phyloP scores from a whole-genome alignment of 768 basidiomycete species.

The Chlorophyllum brunneum region DNA sequence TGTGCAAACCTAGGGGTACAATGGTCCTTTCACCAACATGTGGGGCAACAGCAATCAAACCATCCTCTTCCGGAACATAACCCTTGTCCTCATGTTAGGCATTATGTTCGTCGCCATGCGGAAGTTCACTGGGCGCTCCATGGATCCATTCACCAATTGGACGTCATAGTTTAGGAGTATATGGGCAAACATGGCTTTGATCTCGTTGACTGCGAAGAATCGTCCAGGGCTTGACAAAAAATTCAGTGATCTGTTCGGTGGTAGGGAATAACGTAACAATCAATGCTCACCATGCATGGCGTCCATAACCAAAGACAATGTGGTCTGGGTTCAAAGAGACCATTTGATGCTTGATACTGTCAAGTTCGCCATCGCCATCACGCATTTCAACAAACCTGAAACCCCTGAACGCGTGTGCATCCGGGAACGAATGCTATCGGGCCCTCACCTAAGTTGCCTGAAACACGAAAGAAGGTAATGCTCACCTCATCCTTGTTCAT shows the following conservation, averaged over 20 bases:
- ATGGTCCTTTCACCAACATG: no score
- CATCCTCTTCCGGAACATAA: conserved; percentile 13
- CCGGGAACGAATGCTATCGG: conserved; percentile 15
- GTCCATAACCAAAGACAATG: conserved; percentile 28
- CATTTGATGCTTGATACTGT: conserved; percentile 24
- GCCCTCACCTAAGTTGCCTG: background rate
- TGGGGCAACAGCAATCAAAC: background rate
- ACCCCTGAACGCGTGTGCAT: conserved; percentile 32
- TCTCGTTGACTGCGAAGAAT: conserved; percentile 34
- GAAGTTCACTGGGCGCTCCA: background rate
- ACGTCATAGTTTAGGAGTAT: conserved; percentile 36
- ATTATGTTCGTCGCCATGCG: background rate
- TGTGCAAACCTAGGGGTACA: no score
- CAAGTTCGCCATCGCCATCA: conserved; percentile 16
- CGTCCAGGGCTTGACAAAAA: conserved; percentile 29
- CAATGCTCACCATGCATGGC: conserved; percentile 25
- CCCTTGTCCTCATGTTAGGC: conserved; percentile 4
- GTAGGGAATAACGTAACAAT: background rate
- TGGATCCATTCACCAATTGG: conserved; percentile 15
- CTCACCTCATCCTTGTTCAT: conserved; percentile 27
- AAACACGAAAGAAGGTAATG: background rate
- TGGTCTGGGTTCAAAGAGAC: conserved; percentile 22
- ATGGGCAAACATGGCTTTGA: conserved; percentile 35
- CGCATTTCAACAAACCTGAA: conserved; percentile 32
- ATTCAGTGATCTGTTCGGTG: background rate